Evolutionary conservation across 2,329 filamentous ascomycete species (phyloP).

Genomic region (Cladosporium sp.): DNA sequence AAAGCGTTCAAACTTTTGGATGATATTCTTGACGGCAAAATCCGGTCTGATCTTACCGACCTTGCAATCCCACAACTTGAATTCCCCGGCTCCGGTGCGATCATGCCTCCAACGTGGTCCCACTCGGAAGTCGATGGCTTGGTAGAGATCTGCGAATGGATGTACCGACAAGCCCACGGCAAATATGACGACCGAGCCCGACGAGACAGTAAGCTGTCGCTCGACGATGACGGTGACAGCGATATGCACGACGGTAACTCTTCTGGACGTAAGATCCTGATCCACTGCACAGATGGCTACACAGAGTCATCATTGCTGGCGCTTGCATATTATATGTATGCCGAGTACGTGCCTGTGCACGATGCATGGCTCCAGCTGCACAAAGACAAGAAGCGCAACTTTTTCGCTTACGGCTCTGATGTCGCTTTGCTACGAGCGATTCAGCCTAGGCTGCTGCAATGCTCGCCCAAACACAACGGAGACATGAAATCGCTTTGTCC

Average conservation of each 20-base stretch:
- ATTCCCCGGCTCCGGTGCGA: constrained; percentile 93
- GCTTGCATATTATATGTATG: constrained; percentile 92
- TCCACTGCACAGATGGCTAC: constrained; percentile 95
- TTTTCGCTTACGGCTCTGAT: constrained; percentile 93
- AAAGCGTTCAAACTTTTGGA: constrained; percentile 65
- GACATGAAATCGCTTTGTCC: constrained; percentile 56
- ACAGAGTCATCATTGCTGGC: constrained; percentile 89
- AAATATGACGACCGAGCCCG: constrained; percentile 31
- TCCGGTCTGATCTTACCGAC: constrained; percentile 41
- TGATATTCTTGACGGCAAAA: constrained; percentile 48
- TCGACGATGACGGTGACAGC: constrained; percentile 52
- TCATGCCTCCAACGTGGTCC: constrained; percentile 80
- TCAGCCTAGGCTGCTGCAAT: constrained; percentile 71
- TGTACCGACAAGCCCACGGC: constrained; percentile 74
- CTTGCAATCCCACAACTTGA: constrained; percentile 63
- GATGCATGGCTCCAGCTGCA: constrained; percentile 88
- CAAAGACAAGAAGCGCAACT: constrained; percentile 78
- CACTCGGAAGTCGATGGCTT: constrained; percentile 82
- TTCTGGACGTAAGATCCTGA: constrained; percentile 69
- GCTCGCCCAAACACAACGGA: constrained; percentile 60
- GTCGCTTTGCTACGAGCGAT: constrained; percentile 79
- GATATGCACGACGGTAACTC: constrained; percentile 46
- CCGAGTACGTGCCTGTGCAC: constrained; percentile 75
- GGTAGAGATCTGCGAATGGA: constrained; percentile 85
- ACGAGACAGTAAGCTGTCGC: constrained; percentile 47